phyloP scores from a whole-genome alignment of 306 rosid species.

The Luffa aegyptiaca region DNA sequence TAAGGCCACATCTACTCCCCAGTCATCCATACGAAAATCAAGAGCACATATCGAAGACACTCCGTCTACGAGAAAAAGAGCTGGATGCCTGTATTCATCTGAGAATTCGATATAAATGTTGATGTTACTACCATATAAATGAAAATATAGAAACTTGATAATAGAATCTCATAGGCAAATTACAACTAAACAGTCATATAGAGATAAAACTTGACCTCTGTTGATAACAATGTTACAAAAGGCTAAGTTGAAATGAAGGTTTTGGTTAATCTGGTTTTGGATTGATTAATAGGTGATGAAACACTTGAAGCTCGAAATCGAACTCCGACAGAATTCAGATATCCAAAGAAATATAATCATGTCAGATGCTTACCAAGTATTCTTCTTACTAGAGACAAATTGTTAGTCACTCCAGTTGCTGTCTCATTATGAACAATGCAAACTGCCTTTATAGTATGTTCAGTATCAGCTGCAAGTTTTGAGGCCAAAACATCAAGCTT shows the following conservation, averaged over 20 bases:
- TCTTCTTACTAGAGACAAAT: constrained; percentile 67
- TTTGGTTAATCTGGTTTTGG: neutral
- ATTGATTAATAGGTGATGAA: neutral
- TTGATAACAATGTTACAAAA: neutral
- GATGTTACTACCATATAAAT: constrained; percentile 10
- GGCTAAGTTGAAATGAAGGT: neutral
- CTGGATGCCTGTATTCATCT: constrained; percentile 84
- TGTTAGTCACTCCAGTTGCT: constrained; percentile 93
- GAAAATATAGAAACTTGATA: neutral
- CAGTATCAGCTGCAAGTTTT: constrained; percentile 66
- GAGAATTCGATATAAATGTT: constrained; percentile 23
- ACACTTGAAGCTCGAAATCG: neutral
- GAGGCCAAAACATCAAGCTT: constrained; percentile 75
- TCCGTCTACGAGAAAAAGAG: constrained; percentile 94
- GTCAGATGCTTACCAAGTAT: constrained; percentile 55
- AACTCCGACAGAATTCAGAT: neutral
- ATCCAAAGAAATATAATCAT: neutral
- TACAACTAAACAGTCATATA: neutral
- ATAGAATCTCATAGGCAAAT: neutral
- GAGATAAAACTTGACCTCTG: neutral
- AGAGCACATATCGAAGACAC: constrained; percentile 96
- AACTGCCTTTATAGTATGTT: constrained; percentile 84
- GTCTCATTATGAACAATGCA: constrained; percentile 98
- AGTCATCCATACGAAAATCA: constrained; percentile 98
- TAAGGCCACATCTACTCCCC: constrained; percentile 96